Evolutionary conservation across 495 filamentous ascomycete species (phyloP).

Genomic region (Rhizodiscina lignyota): DNA sequence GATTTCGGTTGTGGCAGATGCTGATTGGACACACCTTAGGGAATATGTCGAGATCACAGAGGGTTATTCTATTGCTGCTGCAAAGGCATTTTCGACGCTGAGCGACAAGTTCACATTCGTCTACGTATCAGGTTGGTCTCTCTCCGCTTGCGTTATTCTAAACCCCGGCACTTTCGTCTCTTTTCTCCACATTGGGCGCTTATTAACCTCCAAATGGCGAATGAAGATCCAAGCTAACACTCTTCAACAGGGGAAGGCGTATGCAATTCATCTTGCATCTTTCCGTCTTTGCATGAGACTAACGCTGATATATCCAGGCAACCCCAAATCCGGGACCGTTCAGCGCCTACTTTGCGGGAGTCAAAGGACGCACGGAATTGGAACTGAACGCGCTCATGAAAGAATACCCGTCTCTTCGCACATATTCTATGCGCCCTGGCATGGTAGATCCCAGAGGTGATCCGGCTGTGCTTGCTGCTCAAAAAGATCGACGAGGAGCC

Average conservation of each 20-base stretch:
- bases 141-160: too few relatives aligned
- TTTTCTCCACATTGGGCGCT: too few relatives aligned
- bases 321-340: neutral
- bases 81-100: neutral
- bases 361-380: conserved; percentile 1
- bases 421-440: neutral
- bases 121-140: too few relatives aligned
- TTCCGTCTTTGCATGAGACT: neutral
- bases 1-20: too few relatives aligned
- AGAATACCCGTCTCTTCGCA: neutral
- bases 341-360: neutral
- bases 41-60: neutral
- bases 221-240: too few relatives aligned
- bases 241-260: too few relatives aligned
- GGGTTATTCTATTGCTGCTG: neutral
- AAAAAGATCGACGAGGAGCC: neutral
- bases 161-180: too few relatives aligned
- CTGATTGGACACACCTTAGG: too few relatives aligned
- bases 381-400: neutral
- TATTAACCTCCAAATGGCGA: too few relatives aligned
- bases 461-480: neutral
- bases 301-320: too few relatives aligned
- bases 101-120: neutral
- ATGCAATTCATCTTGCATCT: too few relatives aligned
- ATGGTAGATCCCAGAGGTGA: neutral